Base-by-base conservation (phyloP, 2,329 filamentous ascomycete species). In the Mycocentrospora acerina region DNA sequence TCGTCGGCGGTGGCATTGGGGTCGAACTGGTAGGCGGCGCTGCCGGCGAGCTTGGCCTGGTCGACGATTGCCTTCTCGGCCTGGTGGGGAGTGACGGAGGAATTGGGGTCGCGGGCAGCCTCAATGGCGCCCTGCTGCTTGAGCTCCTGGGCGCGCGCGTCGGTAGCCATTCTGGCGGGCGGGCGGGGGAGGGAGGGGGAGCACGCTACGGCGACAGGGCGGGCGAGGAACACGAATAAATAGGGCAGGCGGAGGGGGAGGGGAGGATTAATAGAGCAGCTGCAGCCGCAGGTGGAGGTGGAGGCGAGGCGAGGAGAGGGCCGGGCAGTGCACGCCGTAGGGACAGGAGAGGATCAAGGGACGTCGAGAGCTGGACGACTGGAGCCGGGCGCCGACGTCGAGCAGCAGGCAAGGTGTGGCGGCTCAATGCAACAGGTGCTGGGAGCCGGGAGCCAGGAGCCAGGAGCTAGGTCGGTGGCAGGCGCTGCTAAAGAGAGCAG, bases 1-100 rank as follows among this genome's bases (percentile, higher is more conserved):
- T 95, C 78, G 64, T 90, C 88, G 1, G 85, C 78, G 29, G 78
- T 84, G 28, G 90, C 90, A 73, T 95, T 72, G 1, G 93, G 89
- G 62, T 98, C 80, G 71, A 97, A 98, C 46, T 83, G 80, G 64
- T 87, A 93, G 48, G 89, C 90, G 19, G 84, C 73, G 16, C 86
- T 81, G 28, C 93, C 93, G 10, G 85, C 88, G 57, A 86, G 85
- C 59, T 78, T 81, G 53, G 88, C 88, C 66, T 95, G 83, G 37
- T 87, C 75, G 17, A 95, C 77, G 32, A 96, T 78, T 56, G 80
- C 80, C 53, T 80, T 76, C 70, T 95, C 79, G 22, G 87, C 87
- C 48, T 84, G 82, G 27, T 86, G 79, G 31, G 88, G 75, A 1
- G 81, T 80, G 49, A 90, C 78, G 29, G 69, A 71, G 62, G 77